Evolutionary conservation across 2,329 filamentous ascomycete genomes (phyloP).

Genomic region (Pseudopyricularia cyperi): DNA sequence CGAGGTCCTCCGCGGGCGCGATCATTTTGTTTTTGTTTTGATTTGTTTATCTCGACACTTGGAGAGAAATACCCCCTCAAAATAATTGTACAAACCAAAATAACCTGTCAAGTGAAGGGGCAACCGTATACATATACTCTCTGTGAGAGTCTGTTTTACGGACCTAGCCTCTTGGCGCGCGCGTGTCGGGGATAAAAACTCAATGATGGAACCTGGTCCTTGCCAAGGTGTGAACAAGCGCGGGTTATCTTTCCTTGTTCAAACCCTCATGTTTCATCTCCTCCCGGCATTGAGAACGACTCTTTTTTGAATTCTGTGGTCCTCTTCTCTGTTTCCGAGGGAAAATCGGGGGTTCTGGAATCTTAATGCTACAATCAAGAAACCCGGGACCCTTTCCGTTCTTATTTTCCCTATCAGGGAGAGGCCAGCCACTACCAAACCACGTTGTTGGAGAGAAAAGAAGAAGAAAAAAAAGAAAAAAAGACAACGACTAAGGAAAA

Average conservation of each 20-base stretch:
- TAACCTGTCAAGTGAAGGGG: not conserved
- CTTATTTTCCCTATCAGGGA: too few species aligned
- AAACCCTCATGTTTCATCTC: not conserved
- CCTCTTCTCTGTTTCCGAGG: slow-evolving; percentile 15
- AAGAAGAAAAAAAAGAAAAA: too few species aligned
- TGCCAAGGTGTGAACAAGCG: not conserved
- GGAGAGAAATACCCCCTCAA: not conserved
- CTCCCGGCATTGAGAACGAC: not conserved
- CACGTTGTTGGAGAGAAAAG: too few species aligned
- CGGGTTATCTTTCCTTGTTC: not conserved
- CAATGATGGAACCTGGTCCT: not conserved
- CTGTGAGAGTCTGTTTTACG: not conserved
- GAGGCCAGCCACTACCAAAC: too few species aligned
- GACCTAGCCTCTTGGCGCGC: not conserved
- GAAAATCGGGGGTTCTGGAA: too few species aligned
- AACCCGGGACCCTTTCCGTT: too few species aligned
- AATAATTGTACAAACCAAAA: not conserved
- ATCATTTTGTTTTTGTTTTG: not conserved
- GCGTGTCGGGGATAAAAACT: not conserved
- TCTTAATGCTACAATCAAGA: too few species aligned
- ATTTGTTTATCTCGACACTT: not conserved
- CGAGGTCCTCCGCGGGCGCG: not conserved
- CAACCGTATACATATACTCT: not conserved
- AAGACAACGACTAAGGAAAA: too few species aligned
- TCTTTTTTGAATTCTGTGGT: slow-evolving; percentile 1